Conservation (phyloP, 441 rosid species). For the Eutrema salsugineum region DNA sequence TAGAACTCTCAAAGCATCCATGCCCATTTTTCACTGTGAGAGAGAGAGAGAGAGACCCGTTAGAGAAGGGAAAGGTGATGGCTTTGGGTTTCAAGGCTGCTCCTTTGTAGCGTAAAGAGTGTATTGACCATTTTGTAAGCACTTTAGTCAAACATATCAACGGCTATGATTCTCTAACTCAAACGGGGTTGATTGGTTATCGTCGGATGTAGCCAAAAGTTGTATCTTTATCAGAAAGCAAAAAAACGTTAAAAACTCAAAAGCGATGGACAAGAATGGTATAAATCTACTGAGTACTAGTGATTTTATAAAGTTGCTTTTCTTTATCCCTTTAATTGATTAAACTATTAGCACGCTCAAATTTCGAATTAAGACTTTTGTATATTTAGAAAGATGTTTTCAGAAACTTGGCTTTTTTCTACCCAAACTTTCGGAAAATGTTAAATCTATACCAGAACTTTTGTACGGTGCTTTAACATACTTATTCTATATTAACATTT, state of each 20-base stretch:
- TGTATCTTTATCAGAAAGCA: conserved; percentile 6
- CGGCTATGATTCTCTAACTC: conserved; percentile 32
- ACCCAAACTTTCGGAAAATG: no score
- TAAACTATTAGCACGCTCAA: conserved; percentile 46
- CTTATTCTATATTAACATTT: no score
- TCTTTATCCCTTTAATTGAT: conserved; percentile 21
- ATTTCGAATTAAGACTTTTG: conserved; percentile 24
- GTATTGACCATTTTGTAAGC: conserved; percentile 41
- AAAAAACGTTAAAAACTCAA: conserved; percentile 3
- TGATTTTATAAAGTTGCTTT: conserved; percentile 29
- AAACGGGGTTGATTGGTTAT: background rate
- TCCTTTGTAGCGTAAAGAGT: conserved; percentile 28
- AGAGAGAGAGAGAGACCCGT: background rate
- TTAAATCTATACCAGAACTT: no score
- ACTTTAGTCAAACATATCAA: conserved; percentile 28
- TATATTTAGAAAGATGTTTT: conserved; percentile 1
- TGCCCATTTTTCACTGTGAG: conserved; percentile 15
- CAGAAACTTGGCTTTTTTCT: no score
- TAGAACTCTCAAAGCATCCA: conserved; percentile 50
- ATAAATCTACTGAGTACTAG: conserved; percentile 28
- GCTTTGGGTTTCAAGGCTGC: conserved; percentile 19
- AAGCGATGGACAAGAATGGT: conserved; percentile 27
- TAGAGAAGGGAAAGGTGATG: conserved; percentile 7
- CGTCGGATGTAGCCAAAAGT: conserved; percentile 22
- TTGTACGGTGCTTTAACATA: no score